Base-by-base conservation (phyloP, 139 green algal genomes). In the Cymbomonas tetramitiformis region DNA sequence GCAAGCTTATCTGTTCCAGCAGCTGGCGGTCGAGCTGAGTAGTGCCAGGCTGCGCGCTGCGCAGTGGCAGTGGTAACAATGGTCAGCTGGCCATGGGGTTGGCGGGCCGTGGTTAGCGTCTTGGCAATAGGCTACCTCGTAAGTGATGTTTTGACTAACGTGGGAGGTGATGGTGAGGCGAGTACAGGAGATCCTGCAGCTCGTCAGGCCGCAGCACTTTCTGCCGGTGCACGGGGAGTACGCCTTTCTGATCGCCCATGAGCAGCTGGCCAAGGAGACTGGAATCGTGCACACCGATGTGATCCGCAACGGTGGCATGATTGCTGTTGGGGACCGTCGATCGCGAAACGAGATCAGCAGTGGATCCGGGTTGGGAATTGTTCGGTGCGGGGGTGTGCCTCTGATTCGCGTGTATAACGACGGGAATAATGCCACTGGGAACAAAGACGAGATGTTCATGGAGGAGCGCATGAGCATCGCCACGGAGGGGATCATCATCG, bases 151-250 rank as follows among this genome's bases (percentile, higher is more conserved):
- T n/a, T n/a, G n/a, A n/a, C n/a, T n/a, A n/a, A n/a, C n/a, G n/a
- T n/a, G n/a, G n/a, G n/a, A n/a, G 23, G 28, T 51, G 12, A 36
- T 36, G 28, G 46, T 53, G 46, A 12, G 28, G 21, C 12, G 64
- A 75, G 68, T 48, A 77, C n/a, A n/a, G 63, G 88, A 96, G 77
- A 67, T 96, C 29, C 61, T 98, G 51, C 69, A 77, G 9, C 67
- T 85, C 15, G 78, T 94, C 8, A 87, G 92, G 63, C 91, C 91
- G 10, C 84, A 98, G 72, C 86, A 96, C 76, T 98, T 98, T 62
- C 66, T 98, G 58, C 91, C 91, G 0, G 87, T 98, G 39, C 91
- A 98, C 58, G 91, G 90, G 1, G 91, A 97, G 82, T 95, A 91
- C 64, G 68, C 81, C 7, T 96, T 97, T 73, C 77, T 98, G 43